phyloP scores from a whole-genome alignment of 78 protist species.

The Dictyostelium purpureum region DNA sequence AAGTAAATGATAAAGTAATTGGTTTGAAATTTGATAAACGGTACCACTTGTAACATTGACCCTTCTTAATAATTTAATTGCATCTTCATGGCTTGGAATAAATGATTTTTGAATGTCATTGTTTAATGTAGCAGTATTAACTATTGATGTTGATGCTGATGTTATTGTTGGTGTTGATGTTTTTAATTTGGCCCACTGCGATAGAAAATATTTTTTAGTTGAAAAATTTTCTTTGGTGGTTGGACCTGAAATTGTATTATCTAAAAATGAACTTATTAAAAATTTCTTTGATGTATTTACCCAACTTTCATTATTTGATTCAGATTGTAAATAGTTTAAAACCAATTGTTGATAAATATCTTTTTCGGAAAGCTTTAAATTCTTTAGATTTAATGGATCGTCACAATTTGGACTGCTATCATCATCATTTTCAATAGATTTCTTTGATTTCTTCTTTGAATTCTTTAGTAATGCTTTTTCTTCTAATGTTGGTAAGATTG shows the following conservation, averaged over 20 bases:
- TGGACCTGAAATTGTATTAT: background rate
- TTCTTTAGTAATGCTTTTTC: background rate
- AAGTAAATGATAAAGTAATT: constrained; percentile 22
- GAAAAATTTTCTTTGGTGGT: background rate
- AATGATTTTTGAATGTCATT: background rate
- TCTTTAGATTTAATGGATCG: background rate
- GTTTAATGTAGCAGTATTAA: background rate
- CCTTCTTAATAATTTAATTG: constrained; percentile 19
- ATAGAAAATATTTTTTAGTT: constrained; percentile 24
- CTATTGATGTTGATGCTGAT: constrained; percentile 1
- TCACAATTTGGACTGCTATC: background rate
- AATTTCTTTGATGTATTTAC: constrained; percentile 32
- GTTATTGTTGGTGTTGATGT: constrained; percentile 2
- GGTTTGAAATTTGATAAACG: constrained; percentile 5
- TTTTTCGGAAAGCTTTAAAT: background rate
- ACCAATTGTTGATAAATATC: constrained; percentile 43
- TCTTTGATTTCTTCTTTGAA: background rate
- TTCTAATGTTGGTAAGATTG: background rate
- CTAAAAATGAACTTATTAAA: constrained; percentile 32
- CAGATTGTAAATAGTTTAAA: constrained; percentile 17
- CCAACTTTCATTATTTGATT: constrained; percentile 19
- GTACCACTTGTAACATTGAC: background rate
- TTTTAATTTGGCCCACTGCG: background rate
- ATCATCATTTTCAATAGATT: background rate
- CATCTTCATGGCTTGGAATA: constrained; percentile 7